Base-by-base conservation (phyloP, 768 basidiomycete species). In the Russula lepida region DNA sequence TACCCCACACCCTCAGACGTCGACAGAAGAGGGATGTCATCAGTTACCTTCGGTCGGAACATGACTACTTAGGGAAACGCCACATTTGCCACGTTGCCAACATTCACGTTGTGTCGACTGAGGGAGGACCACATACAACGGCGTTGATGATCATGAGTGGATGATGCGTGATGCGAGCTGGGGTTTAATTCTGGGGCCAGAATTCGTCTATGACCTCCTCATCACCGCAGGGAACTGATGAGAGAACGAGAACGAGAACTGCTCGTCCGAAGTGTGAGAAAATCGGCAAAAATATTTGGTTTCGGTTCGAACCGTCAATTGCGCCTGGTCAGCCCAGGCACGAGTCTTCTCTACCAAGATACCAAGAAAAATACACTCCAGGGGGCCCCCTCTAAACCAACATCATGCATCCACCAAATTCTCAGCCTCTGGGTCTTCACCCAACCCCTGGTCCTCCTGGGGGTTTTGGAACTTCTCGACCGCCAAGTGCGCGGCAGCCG, bases 401-500 rank as follows among this genome's bases (percentile, higher is more conserved):
- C 8, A 32, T 58, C 50, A 53, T 23, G 11, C 7, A n/a, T 54
- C 49, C 30, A 21, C 27, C 12, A 25, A 32, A 17, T 49, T 35
- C 39, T 62, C 63, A 17, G 6, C 32, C 47, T 56, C 49, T 15
- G 23, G 32, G 6, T 57, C 52, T 54, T 65, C 64, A 5, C 51
- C 56, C 11, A 43, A 53, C 48, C 62, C 64, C 23, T 69, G 68
- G 52, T 73, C 59, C 35, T 47, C 56, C 25, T 49, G 39, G 25
- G 62, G 62, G 32, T 54, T 30, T n/a, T 19, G 28, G 43, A 64
- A 63, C 19, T 37, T 58, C 55, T 57, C 56, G 6, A 65, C 51
- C 47, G 71, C 76, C 27, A 68, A 67, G 51, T 70, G 70, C 13
- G 78, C 78, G 11, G 77, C 69, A 3, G 71, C 67, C 30, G 81